A percentile compares a stretch with the other conserved stretches of the same genome.
Conservation (phyloP, 345 rosid genomes). For the Corchorus capsularis region DNA sequence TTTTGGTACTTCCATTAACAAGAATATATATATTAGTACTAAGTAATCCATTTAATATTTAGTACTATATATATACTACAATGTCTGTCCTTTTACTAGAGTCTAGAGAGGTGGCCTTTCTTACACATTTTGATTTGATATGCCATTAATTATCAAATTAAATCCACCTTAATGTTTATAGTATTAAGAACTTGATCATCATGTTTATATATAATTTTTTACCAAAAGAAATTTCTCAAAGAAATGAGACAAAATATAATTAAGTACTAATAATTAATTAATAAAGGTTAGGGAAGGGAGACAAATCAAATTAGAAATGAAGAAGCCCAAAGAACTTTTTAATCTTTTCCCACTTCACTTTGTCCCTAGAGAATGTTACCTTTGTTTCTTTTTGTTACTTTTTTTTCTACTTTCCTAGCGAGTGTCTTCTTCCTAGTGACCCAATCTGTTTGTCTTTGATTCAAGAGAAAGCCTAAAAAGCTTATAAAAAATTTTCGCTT, state of each 20-base stretch:
- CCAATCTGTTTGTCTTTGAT: conserved; percentile 8
- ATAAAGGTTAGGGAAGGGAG: too few relatives aligned
- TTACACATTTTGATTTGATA: too few relatives aligned
- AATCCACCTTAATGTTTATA: too few relatives aligned
- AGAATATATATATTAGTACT: too few relatives aligned
- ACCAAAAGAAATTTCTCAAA: too few relatives aligned
- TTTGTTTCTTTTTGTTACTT: not conserved
- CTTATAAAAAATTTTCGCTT: not conserved
- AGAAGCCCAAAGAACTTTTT: not conserved
- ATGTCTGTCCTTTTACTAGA: not conserved
- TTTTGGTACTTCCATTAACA: not conserved
- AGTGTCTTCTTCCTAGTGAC: conserved; percentile 9
- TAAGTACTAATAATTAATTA: too few relatives aligned
- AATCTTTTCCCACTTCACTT: not conserved
- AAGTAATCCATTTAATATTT: too few relatives aligned
- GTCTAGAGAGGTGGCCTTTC: not conserved
- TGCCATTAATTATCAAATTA: too few relatives aligned
- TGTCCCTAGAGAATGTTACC: conserved; percentile 12
- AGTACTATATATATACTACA: too few relatives aligned
- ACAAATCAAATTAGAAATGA: not conserved
- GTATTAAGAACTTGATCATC: too few relatives aligned
- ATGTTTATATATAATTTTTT: too few relatives aligned
- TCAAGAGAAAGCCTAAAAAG: conserved; percentile 19
- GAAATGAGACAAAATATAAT: too few relatives aligned
- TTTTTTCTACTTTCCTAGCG: conserved; percentile 4